phyloP scores from a whole-genome alignment of 176 grass and related monocot genomes.

The Avena sativa region DNA sequence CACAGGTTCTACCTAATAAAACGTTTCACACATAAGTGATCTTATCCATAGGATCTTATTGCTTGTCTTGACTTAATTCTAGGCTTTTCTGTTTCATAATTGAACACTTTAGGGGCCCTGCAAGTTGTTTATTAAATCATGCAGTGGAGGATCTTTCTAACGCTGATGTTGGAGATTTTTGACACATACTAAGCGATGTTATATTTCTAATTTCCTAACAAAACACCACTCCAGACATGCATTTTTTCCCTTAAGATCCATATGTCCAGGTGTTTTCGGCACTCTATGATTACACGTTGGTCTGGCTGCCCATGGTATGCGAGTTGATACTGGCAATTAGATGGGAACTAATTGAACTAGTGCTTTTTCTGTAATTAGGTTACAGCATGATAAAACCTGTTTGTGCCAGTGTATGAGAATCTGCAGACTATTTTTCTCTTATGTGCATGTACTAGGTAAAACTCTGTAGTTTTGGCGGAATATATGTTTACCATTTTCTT shows the following conservation, averaged over 20 bases:
- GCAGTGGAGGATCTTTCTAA: background rate
- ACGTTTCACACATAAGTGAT: background rate
- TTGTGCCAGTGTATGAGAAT: slow-evolving; percentile 12
- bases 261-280: slow-evolving; percentile 2
- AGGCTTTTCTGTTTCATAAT: background rate
- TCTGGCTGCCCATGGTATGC: background rate
- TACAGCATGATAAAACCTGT: background rate
- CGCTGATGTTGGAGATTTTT: background rate
- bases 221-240: background rate
- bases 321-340: slow-evolving; percentile 5
- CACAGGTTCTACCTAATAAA: background rate
- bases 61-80: background rate
- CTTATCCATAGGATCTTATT: background rate
- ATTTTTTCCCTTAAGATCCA: background rate
- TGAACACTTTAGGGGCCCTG: background rate
- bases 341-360: background rate
- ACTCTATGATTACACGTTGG: background rate
- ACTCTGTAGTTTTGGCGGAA: background rate
- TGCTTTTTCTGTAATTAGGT: background rate
- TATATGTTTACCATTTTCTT: slow-evolving; percentile 1
- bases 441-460: background rate
- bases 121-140: background rate
- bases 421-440: background rate
- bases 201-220: slow-evolving; percentile 21
- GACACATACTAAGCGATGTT: background rate